Evolutionary conservation across 1,284 basidiomycete genomes (phyloP), one percentile per base, ranked within the genome.

Genomic region (Blastosporella zonata): DNA sequence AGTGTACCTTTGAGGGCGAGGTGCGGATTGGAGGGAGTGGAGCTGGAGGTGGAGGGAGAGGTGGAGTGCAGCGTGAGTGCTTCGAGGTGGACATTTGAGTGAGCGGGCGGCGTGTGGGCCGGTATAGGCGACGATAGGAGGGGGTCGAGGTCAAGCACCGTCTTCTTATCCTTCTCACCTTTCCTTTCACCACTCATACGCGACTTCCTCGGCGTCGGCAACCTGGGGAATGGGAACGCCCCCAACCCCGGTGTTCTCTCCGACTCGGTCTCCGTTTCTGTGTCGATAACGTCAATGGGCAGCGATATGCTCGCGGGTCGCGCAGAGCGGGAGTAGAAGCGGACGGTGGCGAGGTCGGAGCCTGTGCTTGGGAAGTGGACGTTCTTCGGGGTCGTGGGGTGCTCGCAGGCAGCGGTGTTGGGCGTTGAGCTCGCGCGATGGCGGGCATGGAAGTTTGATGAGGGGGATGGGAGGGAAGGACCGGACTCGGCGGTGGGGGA

Each of bases 301-400:
- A 52, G 41, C 5, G 63, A 61, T 6, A 79, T 57, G 0, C 67
- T 66, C 4, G 73, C 72, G 0, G 95, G 95, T 52, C 85, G 84
- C 33, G 93, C 93, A 35, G 85, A 79, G 44, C 88, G 78, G 49
- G 82, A 81, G 73, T 93, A 98, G 23, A 96, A 67, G 53, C 88
- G 82, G 59, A 98, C 82, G n/a, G 79, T 81, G 53, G 91, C 90
- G 38, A 97, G 78, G 31, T 84, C 79, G 76, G 75, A 40, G 78
- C 76, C 54, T 75, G 69, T 17, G 78, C 33, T 77, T 0, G 84
- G 81, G 59, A 97, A 98, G 66, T 97, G 95, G 0, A 98, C 94
- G 48, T 84, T 87, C 72, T 97, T 97, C 5, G 79, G 79, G 0
- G 65, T 61, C 17, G 77, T 67, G 0, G 81, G 81, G 34, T n/a